Conservation (phyloP, 192 early-diverging fungal species). For the Ambispora gerdemannii region DNA sequence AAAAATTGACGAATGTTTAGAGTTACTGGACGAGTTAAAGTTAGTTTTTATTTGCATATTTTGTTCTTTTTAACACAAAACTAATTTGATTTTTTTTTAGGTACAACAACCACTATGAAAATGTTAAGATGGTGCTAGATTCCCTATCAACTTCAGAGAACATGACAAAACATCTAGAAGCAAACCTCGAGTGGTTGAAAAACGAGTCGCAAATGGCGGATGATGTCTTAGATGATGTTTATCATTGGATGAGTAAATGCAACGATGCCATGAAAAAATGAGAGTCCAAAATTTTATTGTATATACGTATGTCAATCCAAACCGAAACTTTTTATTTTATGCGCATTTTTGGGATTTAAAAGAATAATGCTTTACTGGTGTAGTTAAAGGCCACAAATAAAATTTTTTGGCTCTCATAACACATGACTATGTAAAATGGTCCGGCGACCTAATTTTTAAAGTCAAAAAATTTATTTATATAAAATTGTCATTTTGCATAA, state of each 20-base stretch:
- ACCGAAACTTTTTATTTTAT: too few relatives aligned
- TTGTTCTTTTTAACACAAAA: not conserved
- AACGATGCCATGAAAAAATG: too few relatives aligned
- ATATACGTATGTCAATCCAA: too few relatives aligned
- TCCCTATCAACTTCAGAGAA: conserved; percentile 21
- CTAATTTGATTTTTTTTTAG: not conserved
- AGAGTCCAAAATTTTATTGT: too few relatives aligned
- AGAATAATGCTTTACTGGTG: too few relatives aligned
- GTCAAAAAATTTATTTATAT: too few relatives aligned
- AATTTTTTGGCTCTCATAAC: too few relatives aligned
- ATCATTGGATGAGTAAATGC: not conserved
- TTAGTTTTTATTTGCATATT: not conserved
- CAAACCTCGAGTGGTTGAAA: conserved; percentile 12
- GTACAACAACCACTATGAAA: conserved; percentile 1
- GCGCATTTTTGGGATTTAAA: too few relatives aligned
- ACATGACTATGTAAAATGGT: too few relatives aligned
- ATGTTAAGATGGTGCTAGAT: not conserved
- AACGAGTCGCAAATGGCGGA: conserved; percentile 4
- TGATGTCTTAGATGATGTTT: not conserved
- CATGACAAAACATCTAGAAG: not conserved
- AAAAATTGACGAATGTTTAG: not conserved
- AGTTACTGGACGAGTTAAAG: not conserved
- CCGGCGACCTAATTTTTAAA: too few relatives aligned
- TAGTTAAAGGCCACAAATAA: too few relatives aligned
- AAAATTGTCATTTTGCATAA: too few relatives aligned